Base-by-base conservation (phyloP, 768 basidiomycete genomes). In the Boletus subparvulus region DNA sequence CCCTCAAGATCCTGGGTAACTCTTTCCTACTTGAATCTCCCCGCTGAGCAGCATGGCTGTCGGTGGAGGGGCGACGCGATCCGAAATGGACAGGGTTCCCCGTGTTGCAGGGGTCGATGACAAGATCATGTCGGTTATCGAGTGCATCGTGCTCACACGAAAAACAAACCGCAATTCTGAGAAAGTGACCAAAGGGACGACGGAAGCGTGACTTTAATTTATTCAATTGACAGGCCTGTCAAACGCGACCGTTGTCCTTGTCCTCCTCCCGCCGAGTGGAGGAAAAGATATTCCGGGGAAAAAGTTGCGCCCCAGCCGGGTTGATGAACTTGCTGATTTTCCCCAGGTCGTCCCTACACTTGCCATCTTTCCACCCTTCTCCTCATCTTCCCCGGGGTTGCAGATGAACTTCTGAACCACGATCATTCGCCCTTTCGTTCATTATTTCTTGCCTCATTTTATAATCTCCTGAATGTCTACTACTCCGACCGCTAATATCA, bases 401-500 rank as follows among this genome's bases (percentile, higher is more conserved):
- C 45, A 47, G 32, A 61, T 61, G 62, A 53, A 55, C 65, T 54
- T 55, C 37, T 67, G 56, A 61, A 39, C 42, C 43, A 64, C 57
- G 37, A 47, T 54, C 59, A 17, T 48, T 54, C 54, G 11, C 32
- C 52, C 21, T 59, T 59, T 57, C 63, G 19, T 56, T 69, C 69
- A 41, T 66, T 69, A 56, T 61, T 66, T 61, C 46, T 55, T 46
- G 8, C 59, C 53, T 47, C 57, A 35, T 61, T 61, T 54, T 26
- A 21, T 28, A 4, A 28, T 40, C 56, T 54, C 43, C 60, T 64
- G 54, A 56, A 71, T 71, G 65, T 48, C 69, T 37, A 33, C 60
- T 59, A 56, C 67, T 58, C 62, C 64, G 24, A 47, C 66, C 47
- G 47, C 56, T 69, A 61, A 68, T 68, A 65, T 56, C 62, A 32